These are phyloP conservation scores for Cryomyces minteri DNA, from an alignment of 495 filamentous ascomycete genomes.

Conservation along the genomic window DNA sequence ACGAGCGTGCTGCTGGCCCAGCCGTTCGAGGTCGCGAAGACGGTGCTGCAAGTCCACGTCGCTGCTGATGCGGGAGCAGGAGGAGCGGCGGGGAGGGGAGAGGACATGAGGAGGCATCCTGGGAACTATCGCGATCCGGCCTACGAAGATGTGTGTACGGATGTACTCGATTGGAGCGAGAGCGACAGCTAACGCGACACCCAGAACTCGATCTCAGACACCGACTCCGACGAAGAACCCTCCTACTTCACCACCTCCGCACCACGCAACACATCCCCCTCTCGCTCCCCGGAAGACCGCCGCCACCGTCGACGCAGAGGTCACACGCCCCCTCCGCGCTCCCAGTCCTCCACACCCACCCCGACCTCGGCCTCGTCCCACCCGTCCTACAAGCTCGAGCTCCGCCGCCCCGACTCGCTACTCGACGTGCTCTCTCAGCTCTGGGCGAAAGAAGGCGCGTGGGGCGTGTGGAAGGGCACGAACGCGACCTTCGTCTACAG, in stretches of 20 bases:
- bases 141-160: not conserved
- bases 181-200: not conserved
- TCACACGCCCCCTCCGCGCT: conserved; percentile 2
- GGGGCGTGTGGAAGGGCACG: conserved; percentile 87
- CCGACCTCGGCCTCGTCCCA: not conserved
- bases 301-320: not conserved
- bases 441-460: conserved; percentile 76
- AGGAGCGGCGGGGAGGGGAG: not conserved
- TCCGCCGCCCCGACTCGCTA: conserved; percentile 54
- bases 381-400: conserved; percentile 39
- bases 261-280: conserved; percentile 30
- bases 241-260: conserved; percentile 68
- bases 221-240: conserved; percentile 42
- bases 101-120: not conserved
- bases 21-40: conserved; percentile 94
- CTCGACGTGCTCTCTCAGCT: conserved; percentile 64
- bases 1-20: conserved; percentile 68
- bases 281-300: conserved; percentile 28
- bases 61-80: not conserved
- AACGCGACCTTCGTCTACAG: conserved; percentile 84
- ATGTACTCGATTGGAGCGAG: not conserved
- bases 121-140: not conserved
- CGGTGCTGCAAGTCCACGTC: conserved; percentile 50
- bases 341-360: not conserved
- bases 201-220: conserved; percentile 32